These are phyloP conservation scores for Phytophthora fragariaefolia DNA, from an alignment of 352 stramenopile species.

Conservation along the genomic window DNA sequence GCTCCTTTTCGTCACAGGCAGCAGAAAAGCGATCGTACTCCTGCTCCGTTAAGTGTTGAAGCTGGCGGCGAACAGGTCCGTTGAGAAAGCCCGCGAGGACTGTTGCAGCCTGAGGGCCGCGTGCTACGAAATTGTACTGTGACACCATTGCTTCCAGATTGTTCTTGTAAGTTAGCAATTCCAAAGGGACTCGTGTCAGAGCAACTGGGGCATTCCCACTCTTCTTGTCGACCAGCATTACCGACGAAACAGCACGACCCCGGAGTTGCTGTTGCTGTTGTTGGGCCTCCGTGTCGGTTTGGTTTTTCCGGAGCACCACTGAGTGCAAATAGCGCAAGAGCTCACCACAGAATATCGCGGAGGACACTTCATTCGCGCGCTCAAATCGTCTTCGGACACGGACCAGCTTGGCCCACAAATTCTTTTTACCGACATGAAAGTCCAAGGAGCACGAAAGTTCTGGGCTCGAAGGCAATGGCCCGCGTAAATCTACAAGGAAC, in stretches of 20 bases:
- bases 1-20: slow-evolving; percentile 57
- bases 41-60: slow-evolving; percentile 52
- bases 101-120: slow-evolving; percentile 52
- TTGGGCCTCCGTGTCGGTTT: slow-evolving; percentile 63
- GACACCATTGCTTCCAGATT: slow-evolving; percentile 82
- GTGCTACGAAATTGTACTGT: slow-evolving; percentile 79
- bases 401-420: slow-evolving; percentile 54
- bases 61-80: slow-evolving; percentile 52
- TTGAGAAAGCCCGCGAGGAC: slow-evolving; percentile 71
- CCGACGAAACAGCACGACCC: slow-evolving; percentile 55
- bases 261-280: slow-evolving; percentile 51
- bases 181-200: slow-evolving; percentile 55
- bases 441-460: slow-evolving; percentile 58
- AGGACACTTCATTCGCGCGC: slow-evolving; percentile 66
- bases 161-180: slow-evolving; percentile 81
- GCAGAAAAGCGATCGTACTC: slow-evolving; percentile 70
- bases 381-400: slow-evolving; percentile 64
- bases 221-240: slow-evolving; percentile 56
- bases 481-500: slow-evolving; percentile 61
- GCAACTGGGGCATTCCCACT: slow-evolving; percentile 29
- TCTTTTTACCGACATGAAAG: slow-evolving; percentile 66
- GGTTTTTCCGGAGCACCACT: slow-evolving; percentile 72
- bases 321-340: slow-evolving; percentile 72
- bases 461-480: slow-evolving; percentile 33
- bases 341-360: slow-evolving; percentile 70